These are phyloP conservation scores for Populus pruinosa DNA, from an alignment of 345 rosid genomes.

Conservation along the genomic window DNA sequence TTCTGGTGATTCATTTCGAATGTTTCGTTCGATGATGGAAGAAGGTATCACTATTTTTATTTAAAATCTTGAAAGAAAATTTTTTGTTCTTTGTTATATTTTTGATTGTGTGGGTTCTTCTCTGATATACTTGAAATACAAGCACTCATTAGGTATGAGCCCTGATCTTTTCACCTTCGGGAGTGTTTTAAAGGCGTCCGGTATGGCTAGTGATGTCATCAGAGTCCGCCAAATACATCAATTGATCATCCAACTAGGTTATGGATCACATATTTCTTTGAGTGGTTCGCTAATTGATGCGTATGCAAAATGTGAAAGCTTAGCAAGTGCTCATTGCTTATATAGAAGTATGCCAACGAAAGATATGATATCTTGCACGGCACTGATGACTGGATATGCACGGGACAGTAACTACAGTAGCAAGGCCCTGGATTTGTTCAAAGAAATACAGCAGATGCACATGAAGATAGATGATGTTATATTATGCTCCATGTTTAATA, in stretches of 20 bases:
- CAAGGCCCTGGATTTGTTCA: conserved; percentile 51
- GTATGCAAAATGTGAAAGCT: conserved; percentile 56
- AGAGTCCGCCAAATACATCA: conserved; percentile 53
- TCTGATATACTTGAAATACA: conserved; percentile 4
- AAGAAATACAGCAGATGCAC: conserved; percentile 42
- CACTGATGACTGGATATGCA: conserved; percentile 57
- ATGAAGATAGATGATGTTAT: conserved; percentile 51
- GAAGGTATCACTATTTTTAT: conserved; percentile 44
- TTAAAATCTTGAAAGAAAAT: neutral
- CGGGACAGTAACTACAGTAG: conserved; percentile 19
- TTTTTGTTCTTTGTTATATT: neutral
- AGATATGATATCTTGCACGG: conserved; percentile 62
- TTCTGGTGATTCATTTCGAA: conserved; percentile 37
- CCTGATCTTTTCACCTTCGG: conserved; percentile 71
- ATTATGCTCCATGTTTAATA: conserved; percentile 53
- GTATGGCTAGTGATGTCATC: conserved; percentile 26
- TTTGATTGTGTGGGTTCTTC: neutral
- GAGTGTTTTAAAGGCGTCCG: conserved; percentile 55
- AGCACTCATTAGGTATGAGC: conserved; percentile 38
- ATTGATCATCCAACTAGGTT: conserved; percentile 45
- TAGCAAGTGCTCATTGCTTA: conserved; percentile 42
- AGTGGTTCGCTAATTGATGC: conserved; percentile 57
- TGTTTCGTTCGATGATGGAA: conserved; percentile 49
- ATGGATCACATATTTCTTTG: conserved; percentile 35
- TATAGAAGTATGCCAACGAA: conserved; percentile 33